Evolutionary conservation across 139 green algal genomes (phyloP).

Genomic region (Chlorella sorokiniana): DNA sequence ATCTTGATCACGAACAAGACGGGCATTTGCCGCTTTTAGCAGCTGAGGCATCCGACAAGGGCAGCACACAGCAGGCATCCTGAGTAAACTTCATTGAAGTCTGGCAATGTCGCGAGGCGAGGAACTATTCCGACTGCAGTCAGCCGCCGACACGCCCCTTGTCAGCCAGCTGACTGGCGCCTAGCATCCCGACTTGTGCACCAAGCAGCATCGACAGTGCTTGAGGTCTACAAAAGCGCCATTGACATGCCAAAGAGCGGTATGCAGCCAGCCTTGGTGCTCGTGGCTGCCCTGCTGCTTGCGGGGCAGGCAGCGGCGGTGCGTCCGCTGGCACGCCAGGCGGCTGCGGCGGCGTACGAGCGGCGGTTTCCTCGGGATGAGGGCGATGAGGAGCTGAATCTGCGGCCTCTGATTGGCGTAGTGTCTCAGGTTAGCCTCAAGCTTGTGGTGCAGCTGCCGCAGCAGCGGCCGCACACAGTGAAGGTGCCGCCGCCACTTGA

Average conservation of each 20-base stretch:
- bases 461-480: not conserved
- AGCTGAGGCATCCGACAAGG: no score
- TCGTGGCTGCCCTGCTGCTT: not conserved
- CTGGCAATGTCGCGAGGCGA: no score
- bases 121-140: no score
- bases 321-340: not conserved
- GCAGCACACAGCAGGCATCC: no score
- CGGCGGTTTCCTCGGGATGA: not conserved
- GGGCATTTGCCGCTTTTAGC: no score
- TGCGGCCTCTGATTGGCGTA: slow-evolving; percentile 70
- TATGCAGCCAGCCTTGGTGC: no score
- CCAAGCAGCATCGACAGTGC: not conserved
- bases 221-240: not conserved
- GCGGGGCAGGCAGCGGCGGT: not conserved
- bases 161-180: no score
- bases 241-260: not conserved
- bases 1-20: no score
- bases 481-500: not conserved
- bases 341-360: not conserved
- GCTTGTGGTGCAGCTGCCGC: not conserved
- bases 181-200: no score
- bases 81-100: no score
- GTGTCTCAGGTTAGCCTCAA: slow-evolving; percentile 51
- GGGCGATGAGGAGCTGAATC: slow-evolving; percentile 34
- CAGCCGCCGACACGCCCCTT: no score